Evolutionary conservation across 352 stramenopile genomes (phyloP).

Genomic region (Phytopythium boreale): DNA sequence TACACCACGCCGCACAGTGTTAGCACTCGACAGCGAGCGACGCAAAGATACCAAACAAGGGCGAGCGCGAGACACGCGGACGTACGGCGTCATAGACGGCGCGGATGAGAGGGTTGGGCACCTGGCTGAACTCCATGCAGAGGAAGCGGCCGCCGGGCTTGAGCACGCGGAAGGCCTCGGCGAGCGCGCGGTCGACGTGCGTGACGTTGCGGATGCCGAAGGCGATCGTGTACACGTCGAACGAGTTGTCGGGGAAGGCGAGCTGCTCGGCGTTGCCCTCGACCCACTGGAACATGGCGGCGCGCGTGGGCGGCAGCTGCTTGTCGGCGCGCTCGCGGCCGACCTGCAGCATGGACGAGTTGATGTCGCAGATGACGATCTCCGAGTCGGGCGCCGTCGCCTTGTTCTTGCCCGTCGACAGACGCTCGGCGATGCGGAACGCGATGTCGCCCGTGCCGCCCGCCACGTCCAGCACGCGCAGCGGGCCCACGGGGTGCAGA

Average conservation of each 20-base stretch:
- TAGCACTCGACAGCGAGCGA: constrained; percentile 1
- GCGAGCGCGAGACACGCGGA: neutral
- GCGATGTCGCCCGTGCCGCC: constrained; percentile 98
- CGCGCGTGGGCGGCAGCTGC: constrained; percentile 53
- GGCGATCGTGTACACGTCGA: constrained; percentile 99
- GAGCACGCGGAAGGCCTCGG: constrained; percentile 95
- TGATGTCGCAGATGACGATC: constrained; percentile 99
- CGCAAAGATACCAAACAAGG: neutral
- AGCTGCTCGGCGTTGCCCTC: constrained; percentile 97
- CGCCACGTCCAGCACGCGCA: constrained; percentile 94
- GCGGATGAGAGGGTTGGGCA: constrained; percentile 91
- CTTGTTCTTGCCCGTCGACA: constrained; percentile 26
- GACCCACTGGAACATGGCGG: constrained; percentile 82
- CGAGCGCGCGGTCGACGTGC: constrained; percentile 93
- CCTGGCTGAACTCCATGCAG: constrained; percentile 98
- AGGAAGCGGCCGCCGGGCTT: constrained; percentile 96
- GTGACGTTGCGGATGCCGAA: constrained; percentile 99
- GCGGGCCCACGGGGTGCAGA: constrained; percentile 68
- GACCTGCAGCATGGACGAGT: constrained; percentile 98
- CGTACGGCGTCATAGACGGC: constrained; percentile 92
- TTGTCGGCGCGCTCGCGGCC: constrained; percentile 87
- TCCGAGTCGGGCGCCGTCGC: constrained; percentile 39
- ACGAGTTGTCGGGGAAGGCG: constrained; percentile 93
- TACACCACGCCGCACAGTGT: neutral
- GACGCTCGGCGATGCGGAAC: constrained; percentile 93